Evolutionary conservation across 768 basidiomycete genomes (phyloP).

Genomic region (Tulasnella sp.): DNA sequence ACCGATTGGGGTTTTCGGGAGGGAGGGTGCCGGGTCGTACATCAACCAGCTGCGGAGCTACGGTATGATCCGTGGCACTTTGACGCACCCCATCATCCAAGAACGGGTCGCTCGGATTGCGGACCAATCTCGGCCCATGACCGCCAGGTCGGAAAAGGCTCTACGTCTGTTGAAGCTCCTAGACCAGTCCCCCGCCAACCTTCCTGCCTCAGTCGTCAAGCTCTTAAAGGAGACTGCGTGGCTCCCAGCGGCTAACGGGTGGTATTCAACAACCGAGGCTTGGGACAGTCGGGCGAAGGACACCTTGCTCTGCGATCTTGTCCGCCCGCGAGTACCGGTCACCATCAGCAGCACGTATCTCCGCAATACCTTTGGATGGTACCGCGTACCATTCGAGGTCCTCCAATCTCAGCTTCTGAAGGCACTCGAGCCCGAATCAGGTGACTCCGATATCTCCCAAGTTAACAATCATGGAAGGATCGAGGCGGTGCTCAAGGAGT

Average conservation of each 20-base stretch:
- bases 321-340: background rate
- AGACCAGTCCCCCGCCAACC: conserved; percentile 21
- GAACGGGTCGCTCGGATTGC: background rate
- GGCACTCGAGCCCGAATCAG: background rate
- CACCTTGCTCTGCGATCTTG: background rate
- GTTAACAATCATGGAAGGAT: background rate
- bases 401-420: background rate
- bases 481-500: background rate
- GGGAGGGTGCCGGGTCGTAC: background rate
- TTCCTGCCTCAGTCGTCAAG: conserved; percentile 34
- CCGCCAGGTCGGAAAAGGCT: background rate
- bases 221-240: background rate
- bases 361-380: background rate
- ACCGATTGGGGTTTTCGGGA: background rate
- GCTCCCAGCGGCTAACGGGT: background rate
- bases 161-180: background rate
- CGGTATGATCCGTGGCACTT: background rate
- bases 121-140: background rate
- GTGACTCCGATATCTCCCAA: background rate
- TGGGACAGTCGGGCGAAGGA: background rate
- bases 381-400: background rate
- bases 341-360: background rate
- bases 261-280: background rate
- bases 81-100: background rate
- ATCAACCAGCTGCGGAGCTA: background rate